phyloP scores from a whole-genome alignment of 306 rosid species.

The Rosa multiflora region DNA sequence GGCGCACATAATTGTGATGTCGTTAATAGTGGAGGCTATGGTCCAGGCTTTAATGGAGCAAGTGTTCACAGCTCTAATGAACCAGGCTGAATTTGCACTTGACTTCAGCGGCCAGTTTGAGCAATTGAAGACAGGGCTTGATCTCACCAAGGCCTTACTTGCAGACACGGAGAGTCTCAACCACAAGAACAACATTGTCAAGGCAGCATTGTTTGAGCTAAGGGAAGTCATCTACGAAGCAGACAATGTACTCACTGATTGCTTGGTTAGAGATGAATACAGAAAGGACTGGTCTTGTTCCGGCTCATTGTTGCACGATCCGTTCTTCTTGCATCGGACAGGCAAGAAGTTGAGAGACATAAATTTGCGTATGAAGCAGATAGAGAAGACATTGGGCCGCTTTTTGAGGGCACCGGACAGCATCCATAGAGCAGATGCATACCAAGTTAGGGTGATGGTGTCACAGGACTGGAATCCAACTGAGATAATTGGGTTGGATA shows the following conservation, averaged over 20 bases:
- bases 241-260: constrained; percentile 17
- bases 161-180: neutral
- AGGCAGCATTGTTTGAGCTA: neutral
- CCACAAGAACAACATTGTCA: neutral
- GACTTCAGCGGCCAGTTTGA: constrained; percentile 12
- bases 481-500: neutral
- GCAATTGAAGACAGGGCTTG: constrained; percentile 22
- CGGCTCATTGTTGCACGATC: neutral
- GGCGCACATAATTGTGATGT: too few species aligned
- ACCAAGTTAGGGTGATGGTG: neutral
- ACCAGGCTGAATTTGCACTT: neutral
- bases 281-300: neutral
- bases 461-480: neutral
- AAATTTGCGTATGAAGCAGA: neutral
- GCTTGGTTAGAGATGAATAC: constrained; percentile 14
- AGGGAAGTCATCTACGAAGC: constrained; percentile 13
- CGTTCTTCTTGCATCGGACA: neutral
- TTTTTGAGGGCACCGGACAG: neutral
- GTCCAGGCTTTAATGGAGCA: neutral
- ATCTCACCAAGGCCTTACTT: neutral
- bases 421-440: neutral
- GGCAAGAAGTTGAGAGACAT: constrained; percentile 20
- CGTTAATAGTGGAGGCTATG: neutral
- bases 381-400: constrained; percentile 7
- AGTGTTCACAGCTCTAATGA: neutral